Evolutionary conservation across 2,329 filamentous ascomycete genomes (phyloP).

Genomic region (Pseudocercospora fuligena): DNA sequence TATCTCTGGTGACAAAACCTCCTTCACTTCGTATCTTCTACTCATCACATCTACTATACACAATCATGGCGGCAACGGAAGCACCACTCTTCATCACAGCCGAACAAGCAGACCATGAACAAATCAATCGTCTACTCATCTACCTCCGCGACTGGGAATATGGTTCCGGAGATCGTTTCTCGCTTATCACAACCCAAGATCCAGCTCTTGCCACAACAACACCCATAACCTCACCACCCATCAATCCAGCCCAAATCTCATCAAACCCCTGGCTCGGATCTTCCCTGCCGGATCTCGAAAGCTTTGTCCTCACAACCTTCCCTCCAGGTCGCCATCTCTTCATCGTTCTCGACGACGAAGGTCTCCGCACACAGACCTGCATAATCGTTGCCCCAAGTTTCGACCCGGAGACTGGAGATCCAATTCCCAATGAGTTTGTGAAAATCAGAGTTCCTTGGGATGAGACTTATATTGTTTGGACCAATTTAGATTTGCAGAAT

Average conservation of each 20-base stretch:
- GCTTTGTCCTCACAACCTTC: slow-evolving; percentile 13
- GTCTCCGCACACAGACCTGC: slow-evolving; percentile 7
- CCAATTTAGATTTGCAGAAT: slow-evolving; percentile 28
- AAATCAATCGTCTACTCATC: slow-evolving; percentile 25
- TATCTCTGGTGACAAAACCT: background rate
- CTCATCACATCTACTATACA: no score
- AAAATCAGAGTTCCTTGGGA: slow-evolving; percentile 24
- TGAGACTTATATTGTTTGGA: slow-evolving; percentile 15
- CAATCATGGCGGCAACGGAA: background rate
- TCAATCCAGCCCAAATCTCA: slow-evolving; percentile 1
- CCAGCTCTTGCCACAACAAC: background rate
- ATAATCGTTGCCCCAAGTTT: slow-evolving; percentile 9
- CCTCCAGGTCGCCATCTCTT: slow-evolving; percentile 7
- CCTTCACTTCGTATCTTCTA: background rate
- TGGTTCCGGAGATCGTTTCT: slow-evolving; percentile 17
- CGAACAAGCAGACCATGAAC: slow-evolving; percentile 20
- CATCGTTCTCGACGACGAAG: slow-evolving; percentile 22
- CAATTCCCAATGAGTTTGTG: slow-evolving; percentile 13
- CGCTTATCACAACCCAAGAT: slow-evolving; percentile 11
- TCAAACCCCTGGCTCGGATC: slow-evolving; percentile 21
- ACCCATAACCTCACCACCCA: background rate
- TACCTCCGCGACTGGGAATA: slow-evolving; percentile 22
- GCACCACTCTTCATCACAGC: slow-evolving; percentile 26
- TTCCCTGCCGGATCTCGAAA: slow-evolving; percentile 19
- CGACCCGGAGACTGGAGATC: slow-evolving; percentile 6